Evolutionary conservation across 1,284 basidiomycete genomes (phyloP).

Genomic region (Rhodotorula sp.): DNA sequence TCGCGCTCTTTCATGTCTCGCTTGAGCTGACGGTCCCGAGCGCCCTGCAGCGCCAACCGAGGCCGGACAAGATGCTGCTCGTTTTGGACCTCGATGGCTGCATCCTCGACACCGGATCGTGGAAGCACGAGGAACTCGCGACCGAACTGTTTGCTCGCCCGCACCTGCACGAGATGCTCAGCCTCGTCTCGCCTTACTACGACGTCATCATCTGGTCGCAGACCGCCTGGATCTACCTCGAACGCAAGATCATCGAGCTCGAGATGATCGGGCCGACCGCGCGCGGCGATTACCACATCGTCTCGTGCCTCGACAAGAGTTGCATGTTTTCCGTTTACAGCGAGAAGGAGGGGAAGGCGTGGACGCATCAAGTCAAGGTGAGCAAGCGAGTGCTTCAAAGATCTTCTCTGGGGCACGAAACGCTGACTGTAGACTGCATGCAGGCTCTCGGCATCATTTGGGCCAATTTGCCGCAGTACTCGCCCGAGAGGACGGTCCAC

Average conservation of each 20-base stretch:
- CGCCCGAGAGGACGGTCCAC: conserved; percentile 35
- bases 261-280: conserved; percentile 67
- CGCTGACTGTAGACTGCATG: conserved; percentile 54
- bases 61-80: conserved; percentile 72
- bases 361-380: conserved; percentile 62
- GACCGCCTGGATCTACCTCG: conserved; percentile 88
- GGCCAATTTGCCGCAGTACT: conserved; percentile 69
- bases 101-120: conserved; percentile 43
- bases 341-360: conserved; percentile 66
- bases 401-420: not conserved
- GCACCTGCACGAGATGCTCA: conserved; percentile 76
- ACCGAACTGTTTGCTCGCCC: conserved; percentile 65
- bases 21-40: no score
- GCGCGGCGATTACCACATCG: conserved; percentile 58
- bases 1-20: not conserved
- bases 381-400: not conserved
- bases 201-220: conserved; percentile 63
- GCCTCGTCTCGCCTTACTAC: conserved; percentile 72
- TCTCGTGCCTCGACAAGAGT: conserved; percentile 66
- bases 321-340: conserved; percentile 87
- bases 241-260: conserved; percentile 82
- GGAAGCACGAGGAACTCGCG: conserved; percentile 34
- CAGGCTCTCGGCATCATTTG: conserved; percentile 75
- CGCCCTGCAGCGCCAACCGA: conserved; percentile 38
- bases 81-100: conserved; percentile 80